phyloP scores from a whole-genome alignment of 23 red algal genomes.

The Gracilaria domingensis region DNA sequence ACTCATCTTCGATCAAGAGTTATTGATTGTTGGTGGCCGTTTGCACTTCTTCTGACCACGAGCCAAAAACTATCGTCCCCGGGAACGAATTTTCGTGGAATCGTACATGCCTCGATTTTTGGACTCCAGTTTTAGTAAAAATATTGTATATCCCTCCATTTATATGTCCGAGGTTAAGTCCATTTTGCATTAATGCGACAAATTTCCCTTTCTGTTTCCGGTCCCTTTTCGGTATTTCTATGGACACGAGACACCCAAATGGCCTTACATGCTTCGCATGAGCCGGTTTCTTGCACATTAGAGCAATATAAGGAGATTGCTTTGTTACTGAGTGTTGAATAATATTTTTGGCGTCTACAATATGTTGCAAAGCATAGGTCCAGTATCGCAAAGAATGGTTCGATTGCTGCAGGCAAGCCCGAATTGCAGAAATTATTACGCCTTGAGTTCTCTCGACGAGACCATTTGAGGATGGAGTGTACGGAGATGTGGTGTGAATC shows the following conservation, averaged over 20 bases:
- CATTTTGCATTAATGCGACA: too few relatives aligned
- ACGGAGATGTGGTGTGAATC: not conserved
- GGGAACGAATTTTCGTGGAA: slow-evolving; percentile 22
- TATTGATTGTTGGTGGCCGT: too few relatives aligned
- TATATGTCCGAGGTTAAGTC: slow-evolving; percentile 1
- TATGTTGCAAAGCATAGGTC: slow-evolving; percentile 15
- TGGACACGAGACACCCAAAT: not conserved
- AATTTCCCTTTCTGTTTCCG: not conserved
- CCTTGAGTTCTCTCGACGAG: slow-evolving; percentile 9
- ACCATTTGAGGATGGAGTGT: slow-evolving; percentile 29
- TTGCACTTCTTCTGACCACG: not conserved
- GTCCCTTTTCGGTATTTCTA: not conserved
- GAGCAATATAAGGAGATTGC: slow-evolving; percentile 1
- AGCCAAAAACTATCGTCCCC: not conserved
- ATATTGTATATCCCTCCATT: slow-evolving; percentile 22
- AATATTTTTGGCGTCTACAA: not conserved
- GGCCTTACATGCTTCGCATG: slow-evolving; percentile 20
- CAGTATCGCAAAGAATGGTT: slow-evolving; percentile 17
- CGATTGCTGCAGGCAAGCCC: slow-evolving; percentile 10
- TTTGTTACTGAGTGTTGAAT: not conserved
- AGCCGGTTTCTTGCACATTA: not conserved
- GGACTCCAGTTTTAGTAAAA: not conserved
- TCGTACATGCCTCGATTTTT: slow-evolving; percentile 7
- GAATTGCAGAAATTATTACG: not conserved
- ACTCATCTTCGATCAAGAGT: not conserved